These are phyloP conservation scores for Cicer pinnatifidum DNA, from an alignment of 306 rosid species.

Conservation along the genomic window DNA sequence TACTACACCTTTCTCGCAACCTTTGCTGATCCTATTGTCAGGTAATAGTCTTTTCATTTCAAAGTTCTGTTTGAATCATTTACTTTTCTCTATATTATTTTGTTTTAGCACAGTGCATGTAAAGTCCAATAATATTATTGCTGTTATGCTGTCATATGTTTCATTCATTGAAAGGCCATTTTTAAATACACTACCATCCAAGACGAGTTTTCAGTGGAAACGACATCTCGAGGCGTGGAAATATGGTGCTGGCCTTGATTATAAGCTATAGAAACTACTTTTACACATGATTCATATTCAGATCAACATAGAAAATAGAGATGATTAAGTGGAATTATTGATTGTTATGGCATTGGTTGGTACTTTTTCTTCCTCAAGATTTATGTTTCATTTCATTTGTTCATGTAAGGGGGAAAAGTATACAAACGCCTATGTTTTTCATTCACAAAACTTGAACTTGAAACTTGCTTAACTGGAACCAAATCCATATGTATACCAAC, in stretches of 20 bases:
- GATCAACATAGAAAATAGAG: conserved; percentile 1
- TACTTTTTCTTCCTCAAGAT: too few relatives aligned
- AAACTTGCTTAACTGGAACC: too few relatives aligned
- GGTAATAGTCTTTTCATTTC: conserved; percentile 52
- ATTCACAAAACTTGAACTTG: too few relatives aligned
- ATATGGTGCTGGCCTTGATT: conserved; percentile 95
- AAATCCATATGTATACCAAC: too few relatives aligned
- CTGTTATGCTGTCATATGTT: conserved; percentile 32
- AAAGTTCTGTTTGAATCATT: not conserved
- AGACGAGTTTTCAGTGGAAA: conserved; percentile 70
- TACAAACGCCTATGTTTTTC: too few relatives aligned
- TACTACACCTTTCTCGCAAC: conserved; percentile 75
- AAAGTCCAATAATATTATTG: conserved; percentile 4
- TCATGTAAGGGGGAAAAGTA: too few relatives aligned
- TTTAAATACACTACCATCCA: conserved; percentile 59
- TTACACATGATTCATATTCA: conserved; percentile 2
- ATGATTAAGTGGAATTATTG: not conserved
- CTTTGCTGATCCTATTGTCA: conserved; percentile 72
- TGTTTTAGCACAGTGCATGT: conserved; percentile 9
- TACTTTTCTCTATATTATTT: not conserved
- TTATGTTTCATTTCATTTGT: too few relatives aligned
- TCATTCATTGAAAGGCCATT: conserved; percentile 58
- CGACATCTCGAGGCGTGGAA: conserved; percentile 91
- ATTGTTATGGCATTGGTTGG: not conserved
- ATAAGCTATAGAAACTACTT: conserved; percentile 50